phyloP scores from a whole-genome alignment of 2,329 filamentous ascomycete species.

The Fusarium mangiferae region DNA sequence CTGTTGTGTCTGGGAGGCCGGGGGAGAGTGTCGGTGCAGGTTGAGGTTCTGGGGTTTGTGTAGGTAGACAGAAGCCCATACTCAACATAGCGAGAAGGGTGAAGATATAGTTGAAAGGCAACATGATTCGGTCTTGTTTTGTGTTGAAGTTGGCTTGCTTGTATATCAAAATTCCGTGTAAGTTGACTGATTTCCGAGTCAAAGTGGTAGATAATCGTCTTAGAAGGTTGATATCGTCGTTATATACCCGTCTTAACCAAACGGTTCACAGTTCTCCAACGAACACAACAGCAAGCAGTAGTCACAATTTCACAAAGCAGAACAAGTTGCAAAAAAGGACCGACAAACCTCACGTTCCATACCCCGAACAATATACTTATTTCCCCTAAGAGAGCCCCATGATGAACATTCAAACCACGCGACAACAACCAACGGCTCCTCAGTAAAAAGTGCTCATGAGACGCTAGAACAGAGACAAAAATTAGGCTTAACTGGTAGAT shows the following conservation, averaged over 20 bases:
- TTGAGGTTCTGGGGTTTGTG: slow-evolving; percentile 21
- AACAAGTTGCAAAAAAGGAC: not conserved
- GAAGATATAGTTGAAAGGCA: slow-evolving; percentile 2
- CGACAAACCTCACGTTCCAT: not conserved
- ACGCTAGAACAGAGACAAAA: slow-evolving; percentile 10
- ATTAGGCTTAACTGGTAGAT: slow-evolving; percentile 11
- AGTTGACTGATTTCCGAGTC: not conserved
- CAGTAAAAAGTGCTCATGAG: slow-evolving; percentile 21
- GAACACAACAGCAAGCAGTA: slow-evolving; percentile 23
- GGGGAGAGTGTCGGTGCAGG: slow-evolving; percentile 7
- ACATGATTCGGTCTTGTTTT: slow-evolving; percentile 6
- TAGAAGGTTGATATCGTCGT: slow-evolving; percentile 4
- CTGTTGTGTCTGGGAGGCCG: slow-evolving; percentile 11
- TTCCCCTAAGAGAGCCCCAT: not conserved
- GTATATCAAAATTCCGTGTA: not conserved
- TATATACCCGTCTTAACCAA: slow-evolving; percentile 16
- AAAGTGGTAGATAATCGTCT: not conserved
- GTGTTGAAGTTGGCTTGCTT: not conserved
- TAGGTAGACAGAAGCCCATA: slow-evolving; percentile 22
- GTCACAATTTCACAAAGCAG: slow-evolving; percentile 4
- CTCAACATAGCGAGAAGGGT: slow-evolving; percentile 9
- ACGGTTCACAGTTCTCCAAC: slow-evolving; percentile 6
- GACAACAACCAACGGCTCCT: slow-evolving; percentile 23
- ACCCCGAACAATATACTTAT: slow-evolving; percentile 24
- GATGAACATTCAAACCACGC: slow-evolving; percentile 20